Base-by-base conservation (phyloP, 1,284 basidiomycete species). In the Farysia itapuensis region DNA sequence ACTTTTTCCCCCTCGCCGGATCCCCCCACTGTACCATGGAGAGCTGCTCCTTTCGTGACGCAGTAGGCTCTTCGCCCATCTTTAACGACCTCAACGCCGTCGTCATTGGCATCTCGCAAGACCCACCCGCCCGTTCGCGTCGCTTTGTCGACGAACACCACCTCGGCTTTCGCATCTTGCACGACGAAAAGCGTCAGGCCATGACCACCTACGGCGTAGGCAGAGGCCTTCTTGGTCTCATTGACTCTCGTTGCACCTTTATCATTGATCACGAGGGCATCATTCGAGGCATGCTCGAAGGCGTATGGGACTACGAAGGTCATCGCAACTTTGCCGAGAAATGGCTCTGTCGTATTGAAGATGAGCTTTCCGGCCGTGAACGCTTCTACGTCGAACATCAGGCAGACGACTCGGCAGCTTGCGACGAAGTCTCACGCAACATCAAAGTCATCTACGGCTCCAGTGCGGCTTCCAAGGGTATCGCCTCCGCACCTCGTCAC, bases 1-100 rank as follows among this genome's bases (percentile, higher is more conserved):
- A 52, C 51, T 72, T 72, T 41, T 72, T 70, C 44, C 69, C 69
- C 7, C 57, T 72, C 4, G 67, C 69, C 13, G 69, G 69, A 8
- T 70, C 69, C 4, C 69, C 69, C 5, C 69, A 70, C 23, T 71
- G 67, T 39, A 71, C 60, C 8, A 49, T 53, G 29, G 54, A 72
- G 29, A 49, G 40, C 19, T 72, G 69, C 33, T 57, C 60, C 3
- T 68, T 72, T 35, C 48, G 69, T 4, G 69, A 72, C 25, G 69
- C 67, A 0, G 46, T 72, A 6, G 53, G 48, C 11, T 39, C 41
- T 5, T 65, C 64, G 16, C 67, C 69, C 13, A 45, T 70, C 30
- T 72, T 72, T 33, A 58, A 50, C 48, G 57, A 72, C 14, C 53
- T 68, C 29, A 58, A 67, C 22, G 69, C 67, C 11, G 58, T 72